Evolutionary conservation across 305 asterid genomes (phyloP), one percentile per base, ranked within the genome.

Genomic region (Fraxinus angustifolia): DNA sequence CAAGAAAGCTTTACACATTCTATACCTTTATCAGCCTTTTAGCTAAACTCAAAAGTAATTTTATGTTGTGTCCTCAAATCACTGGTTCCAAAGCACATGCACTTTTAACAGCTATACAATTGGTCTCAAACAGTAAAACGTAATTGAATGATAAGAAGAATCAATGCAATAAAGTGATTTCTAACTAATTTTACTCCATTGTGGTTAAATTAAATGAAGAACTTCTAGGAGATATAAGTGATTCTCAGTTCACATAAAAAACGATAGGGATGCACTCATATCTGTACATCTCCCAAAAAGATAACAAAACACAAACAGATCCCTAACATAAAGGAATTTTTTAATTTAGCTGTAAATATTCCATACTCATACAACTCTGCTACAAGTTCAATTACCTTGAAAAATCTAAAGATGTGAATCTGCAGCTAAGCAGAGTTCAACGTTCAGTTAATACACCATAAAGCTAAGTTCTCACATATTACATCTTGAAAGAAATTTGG

Each of bases 1-100:
- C 73, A 53, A 82, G 53, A 82, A 78, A 78, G 36, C n/a, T 67
- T 56, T 67, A 11, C 33, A 26, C 7, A 28, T 60, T 74, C 76
- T 56, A 70, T 30, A 71, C 23, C 62, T 76, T 81, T 71, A 42
- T 78, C 74, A 53, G 73, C 73, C 79, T 48, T 33, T 76, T 53
- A 80, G 67, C 72, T 30, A 42, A 75, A 83, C 67, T 79, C 62
- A 60, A 56, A 28, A 58, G 40, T 48, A 62, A 56, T 60, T 60
- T 79, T 53, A 76, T 77, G 17, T 62, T 78, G 81, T 36, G 53
- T 42, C 76, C 76, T 78, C 42, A 67, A 67, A 33, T 62, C 81
- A 65, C 76, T 67, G 72, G 42, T 77, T 78, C 17, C 19, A 33
- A 65, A 77, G 60, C 34, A 53, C 78, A 81, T 34, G 12, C 17